Conservation (phyloP, 2,329 filamentous ascomycete genomes). For the Diaporthe sp. region DNA sequence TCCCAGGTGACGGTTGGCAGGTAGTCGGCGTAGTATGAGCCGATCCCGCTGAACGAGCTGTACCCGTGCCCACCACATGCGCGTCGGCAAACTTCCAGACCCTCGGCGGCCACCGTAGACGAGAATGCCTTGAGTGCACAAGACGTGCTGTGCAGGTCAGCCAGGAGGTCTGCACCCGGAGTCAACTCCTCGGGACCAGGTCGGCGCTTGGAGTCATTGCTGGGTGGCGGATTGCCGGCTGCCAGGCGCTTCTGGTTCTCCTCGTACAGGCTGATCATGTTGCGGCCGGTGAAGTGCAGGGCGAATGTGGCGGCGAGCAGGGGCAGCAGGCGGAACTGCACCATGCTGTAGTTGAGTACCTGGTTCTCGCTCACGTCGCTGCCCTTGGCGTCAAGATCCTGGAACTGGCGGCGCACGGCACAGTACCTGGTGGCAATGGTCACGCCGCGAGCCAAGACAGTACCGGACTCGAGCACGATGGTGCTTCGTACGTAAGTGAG, state of each 20-base stretch:
- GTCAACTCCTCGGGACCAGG: constrained; percentile 78
- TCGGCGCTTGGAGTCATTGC: constrained; percentile 60
- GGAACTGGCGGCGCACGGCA: constrained; percentile 82
- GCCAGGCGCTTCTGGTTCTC: constrained; percentile 79
- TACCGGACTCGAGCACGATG: constrained; percentile 81
- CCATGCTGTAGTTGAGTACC: constrained; percentile 86
- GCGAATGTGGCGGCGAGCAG: constrained; percentile 82
- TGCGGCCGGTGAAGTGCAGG: constrained; percentile 83
- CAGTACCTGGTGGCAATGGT: constrained; percentile 84
- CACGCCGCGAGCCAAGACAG: constrained; percentile 80
- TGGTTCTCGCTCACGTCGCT: constrained; percentile 74
- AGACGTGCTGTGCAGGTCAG: constrained; percentile 82
- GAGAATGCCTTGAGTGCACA: constrained; percentile 82
- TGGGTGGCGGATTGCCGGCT: constrained; percentile 50
- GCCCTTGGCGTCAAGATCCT: constrained; percentile 75
- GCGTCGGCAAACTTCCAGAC: constrained; percentile 80
- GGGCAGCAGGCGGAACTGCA: constrained; percentile 80
- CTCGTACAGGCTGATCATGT: constrained; percentile 81
- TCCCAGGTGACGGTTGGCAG: constrained; percentile 80
- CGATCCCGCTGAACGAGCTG: constrained; percentile 82
- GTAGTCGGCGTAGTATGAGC: constrained; percentile 81
- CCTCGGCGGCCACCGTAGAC: constrained; percentile 80
- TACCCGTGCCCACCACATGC: constrained; percentile 86
- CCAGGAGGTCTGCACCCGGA: constrained; percentile 76
- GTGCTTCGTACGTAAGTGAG: constrained; percentile 81